Evolutionary conservation across 345 rosid genomes (phyloP).

Genomic region (Hibiscus tridactylites): DNA sequence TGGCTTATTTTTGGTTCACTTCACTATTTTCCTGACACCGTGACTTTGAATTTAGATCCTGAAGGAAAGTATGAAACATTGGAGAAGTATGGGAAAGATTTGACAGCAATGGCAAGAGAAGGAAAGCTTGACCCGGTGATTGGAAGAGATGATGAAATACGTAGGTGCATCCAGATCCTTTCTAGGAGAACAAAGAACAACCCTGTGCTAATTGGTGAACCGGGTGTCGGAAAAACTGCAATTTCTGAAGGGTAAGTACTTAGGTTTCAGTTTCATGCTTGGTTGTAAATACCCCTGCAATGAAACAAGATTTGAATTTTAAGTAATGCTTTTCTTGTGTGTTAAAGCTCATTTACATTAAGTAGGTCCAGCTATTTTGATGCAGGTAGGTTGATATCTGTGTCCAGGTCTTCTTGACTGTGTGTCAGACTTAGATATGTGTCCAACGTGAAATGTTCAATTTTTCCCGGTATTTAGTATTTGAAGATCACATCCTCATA

Average conservation of each 20-base stretch:
- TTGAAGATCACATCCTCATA: neutral
- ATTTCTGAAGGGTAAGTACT: slow-evolving; percentile 87
- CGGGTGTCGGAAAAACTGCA: slow-evolving; percentile 99
- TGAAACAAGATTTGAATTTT: neutral
- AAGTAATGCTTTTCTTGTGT: neutral
- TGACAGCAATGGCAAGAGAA: slow-evolving; percentile 91
- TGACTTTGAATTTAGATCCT: slow-evolving; percentile 51
- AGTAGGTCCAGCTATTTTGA: neutral
- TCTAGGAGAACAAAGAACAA: slow-evolving; percentile 99
- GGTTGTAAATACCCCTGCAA: slow-evolving; percentile 3
- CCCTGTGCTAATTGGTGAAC: slow-evolving; percentile 97
- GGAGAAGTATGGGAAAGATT: slow-evolving; percentile 93
- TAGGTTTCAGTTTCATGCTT: neutral
- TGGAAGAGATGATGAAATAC: slow-evolving; percentile 98
- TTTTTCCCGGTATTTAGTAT: neutral
- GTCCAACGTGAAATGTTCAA: neutral
- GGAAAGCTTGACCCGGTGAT: slow-evolving; percentile 99
- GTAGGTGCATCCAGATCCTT: slow-evolving; percentile 95
- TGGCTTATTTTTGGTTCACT: neutral
- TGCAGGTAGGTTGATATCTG: neutral
- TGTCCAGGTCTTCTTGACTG: neutral
- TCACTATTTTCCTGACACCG: slow-evolving; percentile 6
- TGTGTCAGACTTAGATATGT: neutral
- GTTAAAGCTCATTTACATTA: neutral
- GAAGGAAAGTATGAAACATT: slow-evolving; percentile 96